Evolutionary conservation across 192 early-diverging fungal genomes (phyloP).

Genomic region (Piromyces finnis): DNA sequence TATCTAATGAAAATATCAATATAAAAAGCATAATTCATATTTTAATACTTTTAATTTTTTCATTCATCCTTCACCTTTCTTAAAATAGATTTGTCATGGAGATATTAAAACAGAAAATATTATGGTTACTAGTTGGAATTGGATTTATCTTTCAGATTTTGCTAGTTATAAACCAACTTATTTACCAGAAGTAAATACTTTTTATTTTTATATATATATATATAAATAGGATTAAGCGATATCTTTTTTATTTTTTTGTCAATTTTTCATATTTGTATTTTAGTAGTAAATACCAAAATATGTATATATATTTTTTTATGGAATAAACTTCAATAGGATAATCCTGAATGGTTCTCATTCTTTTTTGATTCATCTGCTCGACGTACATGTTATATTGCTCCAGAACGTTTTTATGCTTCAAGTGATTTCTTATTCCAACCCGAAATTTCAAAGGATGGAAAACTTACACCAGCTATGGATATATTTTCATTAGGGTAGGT

Average conservation of each 20-base stretch:
- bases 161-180: constrained; percentile 81
- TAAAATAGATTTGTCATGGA: constrained; percentile 60
- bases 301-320: no score
- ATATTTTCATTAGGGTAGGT: constrained; percentile 78
- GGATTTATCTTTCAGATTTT: constrained; percentile 80
- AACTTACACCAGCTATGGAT: constrained; percentile 66
- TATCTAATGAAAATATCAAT: no score
- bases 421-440: constrained; percentile 29
- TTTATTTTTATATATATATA: no score
- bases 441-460: constrained; percentile 8
- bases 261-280: no score
- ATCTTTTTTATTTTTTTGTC: background rate
- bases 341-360: constrained; percentile 88
- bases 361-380: constrained; percentile 87
- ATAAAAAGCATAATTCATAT: no score
- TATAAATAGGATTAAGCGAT: background rate
- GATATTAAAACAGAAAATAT: constrained; percentile 95
- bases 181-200: constrained; percentile 67
- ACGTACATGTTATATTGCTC: constrained; percentile 83
- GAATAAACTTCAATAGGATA: constrained; percentile 29
- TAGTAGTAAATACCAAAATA: no score
- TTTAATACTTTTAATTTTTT: no score
- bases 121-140: constrained; percentile 87
- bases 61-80: no score
- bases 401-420: constrained; percentile 79